Percentiles rank a stretch among this genome's conserved stretches.
Evolutionary conservation across 1,284 basidiomycete genomes (phyloP).

Genomic region (Sanghuangporus baumii): DNA sequence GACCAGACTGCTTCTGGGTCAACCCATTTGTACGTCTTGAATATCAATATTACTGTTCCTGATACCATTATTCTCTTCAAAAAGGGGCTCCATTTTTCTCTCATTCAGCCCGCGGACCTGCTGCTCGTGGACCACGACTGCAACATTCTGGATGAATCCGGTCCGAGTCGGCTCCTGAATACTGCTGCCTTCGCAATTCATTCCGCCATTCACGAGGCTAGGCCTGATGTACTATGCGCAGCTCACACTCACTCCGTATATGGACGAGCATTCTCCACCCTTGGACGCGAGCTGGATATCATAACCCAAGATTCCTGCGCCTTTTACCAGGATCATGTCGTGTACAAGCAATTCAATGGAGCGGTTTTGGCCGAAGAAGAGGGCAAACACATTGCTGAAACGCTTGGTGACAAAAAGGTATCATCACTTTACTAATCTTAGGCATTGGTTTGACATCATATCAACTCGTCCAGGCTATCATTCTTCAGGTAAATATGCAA

Average conservation of each 20-base stretch:
- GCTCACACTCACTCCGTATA: slow-evolving; percentile 60
- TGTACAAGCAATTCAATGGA: slow-evolving; percentile 48
- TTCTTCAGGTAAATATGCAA: slow-evolving; percentile 21
- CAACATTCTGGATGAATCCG: slow-evolving; percentile 39
- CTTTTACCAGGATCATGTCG: slow-evolving; percentile 38
- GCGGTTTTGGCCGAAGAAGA: slow-evolving; percentile 57
- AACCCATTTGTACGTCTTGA: slow-evolving; percentile 36
- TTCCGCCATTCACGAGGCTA: slow-evolving; percentile 51
- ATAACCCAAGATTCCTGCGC: slow-evolving; percentile 45
- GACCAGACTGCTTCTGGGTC: slow-evolving; percentile 50
- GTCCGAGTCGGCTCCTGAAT: slow-evolving; percentile 36
- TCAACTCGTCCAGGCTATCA: slow-evolving; percentile 19
- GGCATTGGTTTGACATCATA: not conserved
- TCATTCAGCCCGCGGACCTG: slow-evolving; percentile 41
- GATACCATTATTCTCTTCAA: not conserved
- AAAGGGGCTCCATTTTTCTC: slow-evolving; percentile 39
- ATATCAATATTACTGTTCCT: not conserved
- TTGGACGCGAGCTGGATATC: slow-evolving; percentile 52
- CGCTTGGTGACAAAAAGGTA: slow-evolving; percentile 42
- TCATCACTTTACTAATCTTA: slow-evolving; percentile 22
- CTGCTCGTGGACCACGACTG: slow-evolving; percentile 46
- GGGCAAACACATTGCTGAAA: slow-evolving; percentile 47
- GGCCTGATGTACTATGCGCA: slow-evolving; percentile 57
- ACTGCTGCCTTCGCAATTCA: slow-evolving; percentile 47
- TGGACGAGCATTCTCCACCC: slow-evolving; percentile 57